A percentile compares a stretch with the other conserved stretches of the same genome.
These are phyloP conservation scores for Sporothrix inflata DNA, from an alignment of 2,329 filamentous ascomycete species.

Conservation along the genomic window DNA sequence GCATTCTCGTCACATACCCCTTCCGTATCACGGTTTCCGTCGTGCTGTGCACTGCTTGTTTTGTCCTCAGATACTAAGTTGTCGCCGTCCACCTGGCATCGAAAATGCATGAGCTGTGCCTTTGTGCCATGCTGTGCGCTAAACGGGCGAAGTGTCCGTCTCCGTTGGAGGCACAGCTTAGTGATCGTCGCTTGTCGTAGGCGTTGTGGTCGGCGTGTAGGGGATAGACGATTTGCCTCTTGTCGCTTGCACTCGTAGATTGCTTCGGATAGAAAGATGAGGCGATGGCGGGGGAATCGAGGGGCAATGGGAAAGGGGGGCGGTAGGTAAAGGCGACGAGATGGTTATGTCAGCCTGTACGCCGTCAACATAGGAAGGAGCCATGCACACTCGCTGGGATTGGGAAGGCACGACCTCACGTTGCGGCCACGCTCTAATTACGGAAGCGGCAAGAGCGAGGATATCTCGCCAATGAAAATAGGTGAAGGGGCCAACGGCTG, in stretches of 20 bases:
- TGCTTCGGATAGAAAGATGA: neutral
- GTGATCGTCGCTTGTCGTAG: neutral
- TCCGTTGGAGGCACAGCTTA: neutral
- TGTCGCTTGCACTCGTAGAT: slow-evolving; percentile 8
- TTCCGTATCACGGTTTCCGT: neutral
- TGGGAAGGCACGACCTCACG: neutral
- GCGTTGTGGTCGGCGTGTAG: neutral
- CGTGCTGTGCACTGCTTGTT: neutral
- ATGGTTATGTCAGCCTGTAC: slow-evolving; percentile 11
- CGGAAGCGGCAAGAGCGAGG: slow-evolving; percentile 6
- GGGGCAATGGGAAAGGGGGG: neutral
- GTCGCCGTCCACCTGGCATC: slow-evolving; percentile 1
- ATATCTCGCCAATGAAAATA: neutral
- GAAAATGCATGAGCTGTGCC: neutral
- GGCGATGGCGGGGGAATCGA: neutral
- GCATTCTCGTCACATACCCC: neutral
- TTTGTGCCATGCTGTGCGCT: neutral
- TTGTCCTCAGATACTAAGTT: neutral
- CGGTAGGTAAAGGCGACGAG: neutral
- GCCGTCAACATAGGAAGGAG: neutral
- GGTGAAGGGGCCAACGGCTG: slow-evolving; percentile 16
- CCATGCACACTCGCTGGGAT: neutral
- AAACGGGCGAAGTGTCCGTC: neutral
- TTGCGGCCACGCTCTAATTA: neutral
- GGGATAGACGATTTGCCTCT: neutral